phyloP scores from a whole-genome alignment of 2,329 filamentous ascomycete genomes.

The Ophiostoma ulmi region DNA sequence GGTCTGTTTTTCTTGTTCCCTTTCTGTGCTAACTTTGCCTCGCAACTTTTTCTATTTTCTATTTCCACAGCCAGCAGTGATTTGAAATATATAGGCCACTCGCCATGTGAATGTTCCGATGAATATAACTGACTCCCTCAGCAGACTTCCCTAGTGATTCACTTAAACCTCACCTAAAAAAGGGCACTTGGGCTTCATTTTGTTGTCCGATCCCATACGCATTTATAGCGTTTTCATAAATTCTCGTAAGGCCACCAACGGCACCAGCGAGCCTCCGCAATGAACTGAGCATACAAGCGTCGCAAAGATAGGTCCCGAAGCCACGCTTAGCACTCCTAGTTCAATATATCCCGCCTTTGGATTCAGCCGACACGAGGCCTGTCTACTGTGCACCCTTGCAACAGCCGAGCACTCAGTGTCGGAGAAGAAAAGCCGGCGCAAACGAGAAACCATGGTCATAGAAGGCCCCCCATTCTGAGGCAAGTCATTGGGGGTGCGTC shows the following conservation, averaged over 20 bases:
- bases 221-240: not conserved
- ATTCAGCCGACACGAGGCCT: constrained; percentile 4
- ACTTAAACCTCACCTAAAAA: not conserved
- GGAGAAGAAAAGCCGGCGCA: constrained; percentile 4
- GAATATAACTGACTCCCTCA: too few species aligned
- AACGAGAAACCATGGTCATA: not conserved
- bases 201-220: not conserved
- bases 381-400: not conserved
- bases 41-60: not conserved
- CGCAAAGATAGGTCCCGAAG: not conserved
- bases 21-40: not conserved
- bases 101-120: not conserved
- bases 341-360: not conserved
- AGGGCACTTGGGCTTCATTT: not conserved
- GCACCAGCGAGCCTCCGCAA: too few species aligned
- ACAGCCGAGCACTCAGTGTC: not conserved
- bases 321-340: not conserved
- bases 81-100: not conserved
- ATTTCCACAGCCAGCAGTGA: not conserved
- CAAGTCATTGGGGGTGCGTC: not conserved
- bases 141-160: too few species aligned
- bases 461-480: not conserved
- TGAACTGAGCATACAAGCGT: not conserved
- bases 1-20: not conserved
- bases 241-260: not conserved